Evolutionary conservation across 2,329 filamentous ascomycete genomes (phyloP).

Genomic region (Xylariaceae sp.): DNA sequence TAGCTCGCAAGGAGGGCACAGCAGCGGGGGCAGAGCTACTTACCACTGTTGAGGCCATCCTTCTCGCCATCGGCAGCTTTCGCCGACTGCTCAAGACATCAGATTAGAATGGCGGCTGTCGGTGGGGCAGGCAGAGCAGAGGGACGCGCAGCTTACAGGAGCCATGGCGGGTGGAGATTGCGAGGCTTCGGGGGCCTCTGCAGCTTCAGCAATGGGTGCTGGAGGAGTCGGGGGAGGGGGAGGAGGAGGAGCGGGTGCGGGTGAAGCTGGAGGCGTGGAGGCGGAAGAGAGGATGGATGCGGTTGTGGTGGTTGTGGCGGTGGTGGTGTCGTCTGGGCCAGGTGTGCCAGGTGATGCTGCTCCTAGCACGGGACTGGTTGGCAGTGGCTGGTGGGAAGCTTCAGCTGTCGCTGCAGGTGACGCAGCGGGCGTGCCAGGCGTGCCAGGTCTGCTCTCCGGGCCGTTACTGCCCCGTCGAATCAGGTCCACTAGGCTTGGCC

Average conservation of each 20-base stretch:
- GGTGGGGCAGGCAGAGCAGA: conserved; percentile 8
- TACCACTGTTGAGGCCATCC: conserved; percentile 24
- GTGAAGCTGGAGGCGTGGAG: conserved; percentile 23
- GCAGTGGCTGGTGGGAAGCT: conserved; percentile 21
- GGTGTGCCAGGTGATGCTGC: too few relatives aligned
- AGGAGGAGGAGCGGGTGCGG: conserved; percentile 24
- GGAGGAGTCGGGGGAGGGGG: too few relatives aligned
- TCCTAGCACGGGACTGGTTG: conserved; percentile 22
- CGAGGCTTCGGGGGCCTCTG: conserved; percentile 15
- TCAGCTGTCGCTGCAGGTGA: conserved; percentile 16
- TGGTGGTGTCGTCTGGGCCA: too few relatives aligned
- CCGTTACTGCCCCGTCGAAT: conserved; percentile 24
- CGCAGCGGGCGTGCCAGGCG: conserved; percentile 13
- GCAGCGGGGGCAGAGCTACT: conserved; percentile 5
- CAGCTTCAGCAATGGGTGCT: conserved; percentile 17
- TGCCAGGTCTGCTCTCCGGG: conserved; percentile 15
- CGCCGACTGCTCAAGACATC: conserved; percentile 16
- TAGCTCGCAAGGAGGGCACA: too few relatives aligned
- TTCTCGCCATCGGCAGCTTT: conserved; percentile 26
- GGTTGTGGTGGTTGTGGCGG: conserved; percentile 18
- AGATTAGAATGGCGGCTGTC: conserved; percentile 9
- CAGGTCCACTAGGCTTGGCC: conserved; percentile 47
- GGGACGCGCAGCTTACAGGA: conserved; percentile 45
- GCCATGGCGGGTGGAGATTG: conserved; percentile 41
- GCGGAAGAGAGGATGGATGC: conserved; percentile 21